Evolutionary conservation across 345 rosid genomes (phyloP).

Genomic region (Syzygium aqueum): DNA sequence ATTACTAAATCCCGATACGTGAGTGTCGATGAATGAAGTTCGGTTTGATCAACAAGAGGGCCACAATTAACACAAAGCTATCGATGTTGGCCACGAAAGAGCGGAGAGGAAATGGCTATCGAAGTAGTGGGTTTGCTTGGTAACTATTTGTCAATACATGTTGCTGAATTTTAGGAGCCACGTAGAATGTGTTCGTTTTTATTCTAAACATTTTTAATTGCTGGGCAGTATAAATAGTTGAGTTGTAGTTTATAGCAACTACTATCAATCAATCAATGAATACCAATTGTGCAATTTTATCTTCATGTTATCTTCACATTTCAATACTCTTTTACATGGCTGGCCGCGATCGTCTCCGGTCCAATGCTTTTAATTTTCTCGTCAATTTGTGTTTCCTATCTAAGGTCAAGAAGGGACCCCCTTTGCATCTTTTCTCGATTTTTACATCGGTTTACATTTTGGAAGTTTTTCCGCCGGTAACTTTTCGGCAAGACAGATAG

Average conservation of each 20-base stretch:
- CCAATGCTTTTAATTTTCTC: neutral
- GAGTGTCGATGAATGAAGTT: neutral
- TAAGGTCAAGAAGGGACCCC: neutral
- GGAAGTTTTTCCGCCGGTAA: too few species aligned
- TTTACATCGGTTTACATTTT: too few species aligned
- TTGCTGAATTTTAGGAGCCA: neutral
- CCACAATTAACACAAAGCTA: neutral
- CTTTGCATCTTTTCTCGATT: too few species aligned
- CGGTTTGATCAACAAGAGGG: neutral
- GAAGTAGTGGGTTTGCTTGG: neutral
- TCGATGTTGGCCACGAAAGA: neutral
- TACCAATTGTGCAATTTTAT: neutral
- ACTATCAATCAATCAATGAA: neutral
- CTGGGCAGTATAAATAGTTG: neutral
- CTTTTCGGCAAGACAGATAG: too few species aligned
- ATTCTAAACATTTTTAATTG: too few species aligned
- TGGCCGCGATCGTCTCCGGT: neutral
- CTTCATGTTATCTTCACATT: neutral
- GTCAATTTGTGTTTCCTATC: neutral
- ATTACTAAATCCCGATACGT: rapidly evolving
- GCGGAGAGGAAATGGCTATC: neutral
- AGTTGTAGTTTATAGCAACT: neutral
- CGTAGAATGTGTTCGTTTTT: neutral
- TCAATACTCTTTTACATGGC: rapidly evolving
- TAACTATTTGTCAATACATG: neutral